Evolutionary conservation across 2,329 filamentous ascomycete genomes (phyloP), one percentile per base, ranked within the genome.

Genomic region (Septoria petroselini): DNA sequence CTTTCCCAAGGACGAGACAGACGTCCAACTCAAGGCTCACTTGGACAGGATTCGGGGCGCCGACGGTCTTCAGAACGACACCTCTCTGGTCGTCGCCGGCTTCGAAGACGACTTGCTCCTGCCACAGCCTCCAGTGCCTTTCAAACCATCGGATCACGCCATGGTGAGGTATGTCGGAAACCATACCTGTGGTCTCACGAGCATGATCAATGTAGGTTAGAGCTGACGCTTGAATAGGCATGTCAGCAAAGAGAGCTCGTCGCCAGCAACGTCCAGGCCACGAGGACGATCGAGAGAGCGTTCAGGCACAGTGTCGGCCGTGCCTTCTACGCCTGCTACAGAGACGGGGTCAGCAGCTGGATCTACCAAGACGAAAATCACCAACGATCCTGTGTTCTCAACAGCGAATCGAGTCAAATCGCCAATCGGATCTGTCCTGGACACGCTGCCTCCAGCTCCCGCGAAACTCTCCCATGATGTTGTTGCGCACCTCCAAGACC

Each of bases 401-500:
- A 12, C 17, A 8, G 21, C 34, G 11, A 39, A 17, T 23, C n/a
- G 23, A 15, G 8, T 27, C 11, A 27, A 35, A 41, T 35, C 25
- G 15, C 41, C 41, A 14, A 12, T 9, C 4, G 21, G 30, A 27
- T 40, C 48, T 5, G 25, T 29, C 14, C 18, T 35, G 18, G 39
- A 15, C 8, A 23, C 15, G 4, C n/a, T 40, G 27, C 34, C 43
- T 7, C 34, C 25, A 9, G 43, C 35, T 18, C 43, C 43, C 6
- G 37, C 45, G 14, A 52, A 41, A n/a, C 18, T 55, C 3, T 41
- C 38, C 14, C 23, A 31, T n/a, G 51, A 57, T 21, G 42, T 45
- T 21, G 29, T 58, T 5, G 45, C 47, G 11, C 52, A 53, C n/a
- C 25, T 58, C 25, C 55, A 58, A 29, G 48, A 41, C n/a, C 55